These are phyloP conservation scores for Ceratobasidium theobromae DNA, from an alignment of 1,284 basidiomycete species.

Conservation along the genomic window DNA sequence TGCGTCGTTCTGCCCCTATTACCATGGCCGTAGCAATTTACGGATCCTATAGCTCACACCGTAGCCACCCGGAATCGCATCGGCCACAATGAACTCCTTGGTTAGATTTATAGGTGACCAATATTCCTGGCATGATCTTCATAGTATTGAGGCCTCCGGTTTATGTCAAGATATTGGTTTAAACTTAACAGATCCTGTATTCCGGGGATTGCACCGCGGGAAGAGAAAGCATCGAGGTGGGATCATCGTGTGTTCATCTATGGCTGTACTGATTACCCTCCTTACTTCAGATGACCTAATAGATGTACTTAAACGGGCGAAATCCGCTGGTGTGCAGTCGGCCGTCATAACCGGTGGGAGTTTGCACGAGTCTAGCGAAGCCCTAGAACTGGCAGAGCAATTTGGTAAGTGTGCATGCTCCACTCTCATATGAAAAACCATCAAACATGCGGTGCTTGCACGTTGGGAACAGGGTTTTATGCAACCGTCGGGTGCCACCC, in stretches of 20 bases:
- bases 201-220: constrained; percentile 57
- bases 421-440: neutral
- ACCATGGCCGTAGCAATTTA: too few relatives aligned
- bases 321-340: constrained; percentile 65
- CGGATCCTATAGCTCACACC: too few relatives aligned
- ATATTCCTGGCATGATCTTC: neutral
- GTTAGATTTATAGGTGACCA: constrained; percentile 27
- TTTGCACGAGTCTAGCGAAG: constrained; percentile 64
- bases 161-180: constrained; percentile 44
- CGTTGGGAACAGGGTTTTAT: constrained; percentile 56
- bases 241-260: neutral
- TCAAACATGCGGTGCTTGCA: neutral
- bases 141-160: neutral
- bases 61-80: constrained; percentile 2
- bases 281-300: constrained; percentile 64
- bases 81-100: constrained; percentile 15
- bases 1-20: too few relatives aligned
- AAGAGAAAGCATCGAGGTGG: constrained; percentile 57
- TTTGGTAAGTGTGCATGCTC: constrained; percentile 52
- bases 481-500: constrained; percentile 87
- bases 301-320: constrained; percentile 61
- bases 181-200: constrained; percentile 63
- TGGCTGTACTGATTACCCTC: neutral
- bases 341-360: constrained; percentile 84
- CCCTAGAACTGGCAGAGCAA: constrained; percentile 62